Evolutionary conservation across 2,329 filamentous ascomycete species (phyloP).

Genomic region (Apiospora saccharicola): DNA sequence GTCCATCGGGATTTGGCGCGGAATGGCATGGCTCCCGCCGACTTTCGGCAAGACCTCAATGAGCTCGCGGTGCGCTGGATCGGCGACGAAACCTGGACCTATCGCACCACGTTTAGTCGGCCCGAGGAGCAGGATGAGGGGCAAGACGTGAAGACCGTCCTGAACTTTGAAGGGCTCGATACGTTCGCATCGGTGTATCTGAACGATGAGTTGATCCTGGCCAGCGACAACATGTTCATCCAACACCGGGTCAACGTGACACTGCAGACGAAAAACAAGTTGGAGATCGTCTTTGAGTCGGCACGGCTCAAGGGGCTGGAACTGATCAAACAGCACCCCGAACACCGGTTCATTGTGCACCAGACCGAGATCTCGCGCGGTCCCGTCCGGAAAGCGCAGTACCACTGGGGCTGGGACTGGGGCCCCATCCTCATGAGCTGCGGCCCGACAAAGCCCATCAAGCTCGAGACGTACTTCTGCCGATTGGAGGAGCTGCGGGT

Average conservation of each 20-base stretch:
- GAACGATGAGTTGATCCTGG: slow-evolving; percentile 60
- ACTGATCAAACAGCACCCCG: slow-evolving; percentile 57
- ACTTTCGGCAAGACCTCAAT: slow-evolving; percentile 69
- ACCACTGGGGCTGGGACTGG: slow-evolving; percentile 78
- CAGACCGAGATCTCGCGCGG: slow-evolving; percentile 54
- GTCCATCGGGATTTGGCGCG: neutral
- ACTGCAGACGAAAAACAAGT: slow-evolving; percentile 45
- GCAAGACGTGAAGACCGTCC: slow-evolving; percentile 46
- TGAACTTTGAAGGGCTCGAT: slow-evolving; percentile 70
- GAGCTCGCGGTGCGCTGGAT: slow-evolving; percentile 68
- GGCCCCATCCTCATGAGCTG: slow-evolving; percentile 68
- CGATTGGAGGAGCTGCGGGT: slow-evolving; percentile 66
- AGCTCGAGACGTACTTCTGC: slow-evolving; percentile 68
- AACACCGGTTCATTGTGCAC: slow-evolving; percentile 62
- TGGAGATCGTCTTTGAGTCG: slow-evolving; percentile 66
- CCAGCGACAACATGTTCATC: slow-evolving; percentile 71
- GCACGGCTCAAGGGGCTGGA: slow-evolving; percentile 60
- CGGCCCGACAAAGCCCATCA: slow-evolving; percentile 72
- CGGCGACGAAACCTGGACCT: slow-evolving; percentile 68
- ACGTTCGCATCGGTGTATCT: slow-evolving; percentile 67
- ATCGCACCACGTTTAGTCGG: slow-evolving; percentile 50
- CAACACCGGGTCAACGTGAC: slow-evolving; percentile 62
- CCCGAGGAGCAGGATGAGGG: slow-evolving; percentile 25
- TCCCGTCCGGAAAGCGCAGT: slow-evolving; percentile 71
- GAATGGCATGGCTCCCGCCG: slow-evolving; percentile 51